Base-by-base conservation (phyloP, 495 filamentous ascomycete genomes). In the Aspergillus sclerotioniger region DNA sequence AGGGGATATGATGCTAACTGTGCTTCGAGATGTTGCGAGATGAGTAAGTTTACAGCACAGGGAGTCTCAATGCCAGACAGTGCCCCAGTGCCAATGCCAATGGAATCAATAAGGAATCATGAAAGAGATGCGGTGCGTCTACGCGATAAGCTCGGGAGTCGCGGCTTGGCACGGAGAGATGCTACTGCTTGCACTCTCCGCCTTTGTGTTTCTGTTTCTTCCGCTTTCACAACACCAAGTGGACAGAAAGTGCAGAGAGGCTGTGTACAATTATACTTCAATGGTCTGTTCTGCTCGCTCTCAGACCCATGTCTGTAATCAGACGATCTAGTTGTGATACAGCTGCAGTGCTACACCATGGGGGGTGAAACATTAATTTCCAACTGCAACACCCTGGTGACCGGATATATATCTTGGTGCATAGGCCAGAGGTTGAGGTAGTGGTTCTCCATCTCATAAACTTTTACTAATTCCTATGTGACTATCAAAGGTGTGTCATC, bases 71-170 rank as follows among this genome's bases (percentile, higher is more conserved):
- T 53, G 37, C 35, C 17, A 28, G 51, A 53, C 19, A 21, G 8
- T 41, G 10, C 25, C 17, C 16, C 25, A 25, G 19, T 53, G 15
- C 51, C 51, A 53, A 15, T 53, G 9, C 12, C 35, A 43, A 53
- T 37, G 16, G 33, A 19, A 12, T 37, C 16, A 21, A 53, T n/a
- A 19, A 39, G 12, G 25, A 53, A 10, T 7, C 28, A 7, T n/a
- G 51, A 28, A 29, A 21, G 51, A 53, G 51, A 53, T 43, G 33
- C 51, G 41, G 51, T 53, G 32, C 17, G 51, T 13, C 41, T 28
- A 15, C 7, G 16, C 31, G 51, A 53, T 53, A 53, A 53, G 51
- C 51, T 53, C 51, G 51, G 51, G 41, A 53, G 17, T 25, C n/a
- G 51, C 37, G 51, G 33, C 51, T 53, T 53, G 51, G 51, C 51